A percentile compares a stretch with the other conserved stretches of the same genome.
Evolutionary conservation across 1,139 yeast species (phyloP).

Genomic region (Diutina sp.): DNA sequence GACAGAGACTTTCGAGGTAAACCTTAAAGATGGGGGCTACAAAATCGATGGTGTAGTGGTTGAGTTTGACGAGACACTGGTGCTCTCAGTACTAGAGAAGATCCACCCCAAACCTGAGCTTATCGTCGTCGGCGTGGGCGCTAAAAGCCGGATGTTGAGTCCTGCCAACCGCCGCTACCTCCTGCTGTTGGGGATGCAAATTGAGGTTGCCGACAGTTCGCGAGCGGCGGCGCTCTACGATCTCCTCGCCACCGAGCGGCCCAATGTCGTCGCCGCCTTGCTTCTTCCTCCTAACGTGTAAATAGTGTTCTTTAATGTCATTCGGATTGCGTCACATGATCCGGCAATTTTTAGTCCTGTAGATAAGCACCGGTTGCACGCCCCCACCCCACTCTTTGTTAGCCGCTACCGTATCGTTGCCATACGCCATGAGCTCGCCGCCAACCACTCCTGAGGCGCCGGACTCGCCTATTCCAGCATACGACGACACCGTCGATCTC

Average conservation of each 20-base stretch:
- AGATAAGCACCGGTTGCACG: not conserved
- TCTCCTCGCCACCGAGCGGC: constrained; percentile 68
- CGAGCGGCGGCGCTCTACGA: constrained; percentile 67
- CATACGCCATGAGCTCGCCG: not conserved
- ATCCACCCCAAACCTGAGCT: constrained; percentile 73
- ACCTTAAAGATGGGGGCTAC: constrained; percentile 26
- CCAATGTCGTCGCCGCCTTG: constrained; percentile 55
- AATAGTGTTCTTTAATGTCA: not conserved
- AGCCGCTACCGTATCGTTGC: not conserved
- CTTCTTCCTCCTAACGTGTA: constrained; percentile 58
- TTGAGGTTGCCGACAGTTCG: constrained; percentile 52
- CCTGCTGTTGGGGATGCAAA: constrained; percentile 48
- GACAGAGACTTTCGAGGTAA: constrained; percentile 51
- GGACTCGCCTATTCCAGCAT: not conserved
- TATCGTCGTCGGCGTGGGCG: constrained; percentile 58
- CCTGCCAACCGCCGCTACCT: constrained; percentile 38
- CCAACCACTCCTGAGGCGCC: not conserved
- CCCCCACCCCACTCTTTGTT: not conserved
- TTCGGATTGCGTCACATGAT: not conserved
- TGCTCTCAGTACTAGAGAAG: constrained; percentile 38
- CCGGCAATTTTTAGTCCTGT: not conserved
- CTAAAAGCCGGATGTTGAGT: constrained; percentile 47
- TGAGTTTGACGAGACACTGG: constrained; percentile 20
- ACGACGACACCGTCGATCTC: not conserved
- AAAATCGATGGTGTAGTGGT: constrained; percentile 32